Conservation (phyloP, 345 rosid genomes). For the Erysimum cheiranthoides region DNA sequence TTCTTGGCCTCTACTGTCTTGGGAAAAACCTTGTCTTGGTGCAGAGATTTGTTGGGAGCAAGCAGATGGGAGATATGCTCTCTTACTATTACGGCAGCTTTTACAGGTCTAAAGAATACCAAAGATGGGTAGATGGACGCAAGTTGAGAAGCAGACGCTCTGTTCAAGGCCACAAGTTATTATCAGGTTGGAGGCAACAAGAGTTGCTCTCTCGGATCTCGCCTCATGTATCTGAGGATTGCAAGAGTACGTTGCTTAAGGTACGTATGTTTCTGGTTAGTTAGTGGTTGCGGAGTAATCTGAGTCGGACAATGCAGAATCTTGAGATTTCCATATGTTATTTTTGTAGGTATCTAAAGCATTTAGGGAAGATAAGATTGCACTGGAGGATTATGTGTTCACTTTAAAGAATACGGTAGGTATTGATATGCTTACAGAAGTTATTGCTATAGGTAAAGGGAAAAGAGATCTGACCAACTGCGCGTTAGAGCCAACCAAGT, state of each 20-base stretch:
- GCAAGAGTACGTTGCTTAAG: constrained; percentile 56
- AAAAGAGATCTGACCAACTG: constrained; percentile 49
- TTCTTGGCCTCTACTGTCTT: constrained; percentile 73
- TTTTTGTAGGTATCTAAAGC: constrained; percentile 56
- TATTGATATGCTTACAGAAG: constrained; percentile 36
- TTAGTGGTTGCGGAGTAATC: background rate
- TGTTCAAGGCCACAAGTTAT: constrained; percentile 63
- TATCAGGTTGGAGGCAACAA: constrained; percentile 74
- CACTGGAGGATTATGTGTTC: constrained; percentile 74
- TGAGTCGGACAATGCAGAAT: constrained; percentile 27
- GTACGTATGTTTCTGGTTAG: constrained; percentile 45
- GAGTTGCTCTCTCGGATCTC: constrained; percentile 63
- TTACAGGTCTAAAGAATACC: constrained; percentile 58
- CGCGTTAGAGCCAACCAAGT: constrained; percentile 59
- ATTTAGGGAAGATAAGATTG: constrained; percentile 62
- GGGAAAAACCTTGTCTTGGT: constrained; percentile 68
- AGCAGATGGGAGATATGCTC: constrained; percentile 64
- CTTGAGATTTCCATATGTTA: constrained; percentile 1
- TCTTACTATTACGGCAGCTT: constrained; percentile 75
- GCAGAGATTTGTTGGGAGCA: constrained; percentile 62
- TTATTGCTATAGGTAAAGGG: constrained; percentile 49
- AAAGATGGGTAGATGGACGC: constrained; percentile 71
- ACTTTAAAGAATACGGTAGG: constrained; percentile 55
- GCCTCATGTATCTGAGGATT: constrained; percentile 55
- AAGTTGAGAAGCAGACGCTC: constrained; percentile 56